These are phyloP conservation scores for Aspergillus brasiliensis DNA, from an alignment of 2,329 filamentous ascomycete genomes.

Conservation along the genomic window DNA sequence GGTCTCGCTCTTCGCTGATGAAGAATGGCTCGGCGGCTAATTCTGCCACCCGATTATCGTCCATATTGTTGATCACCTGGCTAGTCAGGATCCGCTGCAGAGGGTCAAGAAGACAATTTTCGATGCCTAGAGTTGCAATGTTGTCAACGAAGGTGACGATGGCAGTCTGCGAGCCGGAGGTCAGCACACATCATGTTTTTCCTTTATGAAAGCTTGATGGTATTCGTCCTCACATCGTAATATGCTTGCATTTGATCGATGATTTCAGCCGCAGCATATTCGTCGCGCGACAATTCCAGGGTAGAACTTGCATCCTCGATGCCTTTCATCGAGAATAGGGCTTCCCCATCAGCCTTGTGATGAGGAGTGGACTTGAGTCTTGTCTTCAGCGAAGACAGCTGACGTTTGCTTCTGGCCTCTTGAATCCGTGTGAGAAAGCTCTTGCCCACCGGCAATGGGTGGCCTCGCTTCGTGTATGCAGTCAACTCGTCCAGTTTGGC, in stretches of 20 bases:
- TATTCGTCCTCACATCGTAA: conserved; percentile 20
- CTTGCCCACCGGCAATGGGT: conserved; percentile 25
- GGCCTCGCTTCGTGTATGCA: conserved; percentile 22
- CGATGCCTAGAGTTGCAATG: conserved; percentile 51
- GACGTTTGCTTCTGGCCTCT: conserved; percentile 8
- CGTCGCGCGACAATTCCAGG: conserved; percentile 15
- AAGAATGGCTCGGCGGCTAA: conserved; percentile 41
- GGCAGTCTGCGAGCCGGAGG: conserved; percentile 24
- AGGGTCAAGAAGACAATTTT: conserved; percentile 51
- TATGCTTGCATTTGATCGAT: conserved; percentile 48
- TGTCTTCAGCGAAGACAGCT: conserved; percentile 5
- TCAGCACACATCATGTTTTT: background rate
- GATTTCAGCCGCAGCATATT: conserved; percentile 44
- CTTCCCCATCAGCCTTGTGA: background rate
- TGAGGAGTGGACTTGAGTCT: too few relatives aligned
- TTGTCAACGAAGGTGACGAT: conserved; percentile 52
- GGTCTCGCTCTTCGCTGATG: conserved; percentile 16
- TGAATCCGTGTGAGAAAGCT: conserved; percentile 18
- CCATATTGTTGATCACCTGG: conserved; percentile 38
- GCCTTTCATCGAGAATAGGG: background rate
- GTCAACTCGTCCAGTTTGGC: conserved; percentile 29
- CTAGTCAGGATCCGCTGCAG: conserved; percentile 48
- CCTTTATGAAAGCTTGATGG: background rate
- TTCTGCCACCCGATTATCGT: conserved; percentile 30
- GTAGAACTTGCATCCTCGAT: background rate